Evolutionary conservation across 2,329 filamentous ascomycete genomes (phyloP).

Genomic region (Beauveria sp.): DNA sequence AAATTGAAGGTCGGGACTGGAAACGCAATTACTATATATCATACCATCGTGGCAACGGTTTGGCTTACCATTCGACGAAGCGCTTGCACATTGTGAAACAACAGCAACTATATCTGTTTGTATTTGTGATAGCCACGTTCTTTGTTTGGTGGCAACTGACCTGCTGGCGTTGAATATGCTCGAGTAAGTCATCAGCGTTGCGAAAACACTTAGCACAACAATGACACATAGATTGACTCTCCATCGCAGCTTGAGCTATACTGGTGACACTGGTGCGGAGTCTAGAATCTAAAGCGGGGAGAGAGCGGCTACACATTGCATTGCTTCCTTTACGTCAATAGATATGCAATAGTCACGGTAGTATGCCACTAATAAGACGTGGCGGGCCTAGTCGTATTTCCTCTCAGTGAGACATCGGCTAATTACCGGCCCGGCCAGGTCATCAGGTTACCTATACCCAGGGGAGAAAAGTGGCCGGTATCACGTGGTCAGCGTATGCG

Average conservation of each 20-base stretch:
- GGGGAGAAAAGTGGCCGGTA: too few relatives aligned
- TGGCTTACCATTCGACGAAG: not conserved
- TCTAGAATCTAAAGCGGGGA: not conserved
- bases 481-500: too few relatives aligned
- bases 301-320: not conserved
- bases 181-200: not conserved
- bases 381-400: too few relatives aligned
- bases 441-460: too few relatives aligned
- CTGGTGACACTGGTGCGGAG: not conserved
- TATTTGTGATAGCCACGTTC: not conserved
- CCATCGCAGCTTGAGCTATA: not conserved
- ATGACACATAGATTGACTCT: not conserved
- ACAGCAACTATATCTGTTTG: not conserved
- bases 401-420: too few relatives aligned
- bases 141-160: not conserved
- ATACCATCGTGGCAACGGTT: not conserved
- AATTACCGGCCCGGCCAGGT: too few relatives aligned
- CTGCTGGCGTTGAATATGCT: not conserved
- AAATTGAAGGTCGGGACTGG: not conserved
- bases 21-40: not conserved
- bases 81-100: not conserved
- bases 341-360: too few relatives aligned
- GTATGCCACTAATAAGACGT: not conserved
- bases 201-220: not conserved
- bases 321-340: too few relatives aligned